Evolutionary conservation across 1,139 yeast species (phyloP).

Genomic region (Kodamaea sp.): DNA sequence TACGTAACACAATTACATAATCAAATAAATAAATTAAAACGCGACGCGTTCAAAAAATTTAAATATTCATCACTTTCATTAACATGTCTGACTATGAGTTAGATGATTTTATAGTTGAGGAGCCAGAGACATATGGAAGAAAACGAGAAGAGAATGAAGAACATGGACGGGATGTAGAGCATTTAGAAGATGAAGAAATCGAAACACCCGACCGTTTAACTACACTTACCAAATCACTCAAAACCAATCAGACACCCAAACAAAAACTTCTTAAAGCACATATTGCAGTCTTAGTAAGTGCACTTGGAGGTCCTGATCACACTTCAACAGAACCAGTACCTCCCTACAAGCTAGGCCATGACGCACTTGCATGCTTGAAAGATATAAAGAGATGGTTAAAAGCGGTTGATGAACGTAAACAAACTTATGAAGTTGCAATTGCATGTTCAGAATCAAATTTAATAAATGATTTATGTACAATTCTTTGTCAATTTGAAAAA

Average conservation of each 20-base stretch:
- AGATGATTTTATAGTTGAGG: slow-evolving; percentile 14
- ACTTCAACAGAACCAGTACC: slow-evolving; percentile 37
- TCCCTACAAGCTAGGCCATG: slow-evolving; percentile 81
- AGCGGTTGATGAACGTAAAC: slow-evolving; percentile 71
- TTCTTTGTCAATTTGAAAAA: slow-evolving; percentile 72
- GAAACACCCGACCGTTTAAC: slow-evolving; percentile 27
- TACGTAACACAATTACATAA: too few species aligned
- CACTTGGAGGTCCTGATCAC: slow-evolving; percentile 78
- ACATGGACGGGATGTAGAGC: slow-evolving; percentile 12
- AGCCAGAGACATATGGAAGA: slow-evolving; percentile 13
- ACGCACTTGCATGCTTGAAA: slow-evolving; percentile 82
- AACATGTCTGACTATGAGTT: slow-evolving; percentile 3
- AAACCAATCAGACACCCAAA: slow-evolving; percentile 37
- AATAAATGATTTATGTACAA: slow-evolving; percentile 72
- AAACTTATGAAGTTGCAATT: slow-evolving; percentile 74
- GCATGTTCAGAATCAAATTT: slow-evolving; percentile 83
- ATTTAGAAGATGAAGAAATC: slow-evolving; percentile 17
- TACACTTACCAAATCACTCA: slow-evolving; percentile 25
- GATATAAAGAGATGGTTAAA: slow-evolving; percentile 87
- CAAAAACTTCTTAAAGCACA: slow-evolving; percentile 58
- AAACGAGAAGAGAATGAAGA: too few species aligned
- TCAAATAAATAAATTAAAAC: too few species aligned
- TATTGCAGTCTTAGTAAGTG: slow-evolving; percentile 68
- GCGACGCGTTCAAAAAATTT: too few species aligned
- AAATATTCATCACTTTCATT: too few species aligned